A percentile compares a stretch with the other conserved stretches of the same genome.
Evolutionary conservation across 164 flowering plant species (phyloP).

Genomic region (Santalum album): DNA sequence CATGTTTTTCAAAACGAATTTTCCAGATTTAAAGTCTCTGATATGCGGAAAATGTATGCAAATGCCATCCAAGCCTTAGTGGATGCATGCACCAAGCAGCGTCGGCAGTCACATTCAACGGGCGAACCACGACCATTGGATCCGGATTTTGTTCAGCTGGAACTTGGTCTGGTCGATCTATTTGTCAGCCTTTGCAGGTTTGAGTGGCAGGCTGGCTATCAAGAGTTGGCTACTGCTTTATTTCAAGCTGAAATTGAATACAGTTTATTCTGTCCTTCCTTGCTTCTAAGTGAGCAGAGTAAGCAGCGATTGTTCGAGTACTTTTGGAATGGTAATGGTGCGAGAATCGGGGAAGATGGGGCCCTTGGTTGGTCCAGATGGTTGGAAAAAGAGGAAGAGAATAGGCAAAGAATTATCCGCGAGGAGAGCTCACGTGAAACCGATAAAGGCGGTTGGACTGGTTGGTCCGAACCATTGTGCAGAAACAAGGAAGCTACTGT

Average conservation of each 20-base stretch:
- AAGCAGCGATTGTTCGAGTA: conserved; percentile 84
- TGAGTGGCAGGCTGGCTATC: conserved; percentile 96
- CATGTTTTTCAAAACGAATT: conserved; percentile 75
- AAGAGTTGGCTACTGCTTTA: conserved; percentile 83
- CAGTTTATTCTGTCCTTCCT: conserved; percentile 74
- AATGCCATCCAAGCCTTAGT: conserved; percentile 84
- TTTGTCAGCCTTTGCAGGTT: conserved; percentile 77
- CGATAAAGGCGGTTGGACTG: conserved; percentile 91
- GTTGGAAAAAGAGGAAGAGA: conserved; percentile 87
- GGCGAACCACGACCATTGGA: conserved; percentile 21
- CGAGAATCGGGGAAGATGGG: conserved; percentile 91
- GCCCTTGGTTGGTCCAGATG: conserved; percentile 91
- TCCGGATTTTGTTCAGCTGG: conserved; percentile 38
- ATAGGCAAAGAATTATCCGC: conserved; percentile 43
- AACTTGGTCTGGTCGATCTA: conserved; percentile 75
- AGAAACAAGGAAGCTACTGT: conserved; percentile 16
- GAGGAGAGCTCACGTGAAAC: conserved; percentile 36
- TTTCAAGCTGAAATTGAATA: conserved; percentile 88
- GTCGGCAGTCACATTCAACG: conserved; percentile 74
- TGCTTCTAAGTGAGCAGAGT: conserved; percentile 64
- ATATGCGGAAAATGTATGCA: conserved; percentile 67
- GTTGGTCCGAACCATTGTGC: conserved; percentile 69
- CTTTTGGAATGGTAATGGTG: conserved; percentile 80
- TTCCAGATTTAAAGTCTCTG: conserved; percentile 83
- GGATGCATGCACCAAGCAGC: conserved; percentile 68